These are phyloP conservation scores for Brassica hybrid DNA, from an alignment of 441 rosid genomes.

Conservation along the genomic window DNA sequence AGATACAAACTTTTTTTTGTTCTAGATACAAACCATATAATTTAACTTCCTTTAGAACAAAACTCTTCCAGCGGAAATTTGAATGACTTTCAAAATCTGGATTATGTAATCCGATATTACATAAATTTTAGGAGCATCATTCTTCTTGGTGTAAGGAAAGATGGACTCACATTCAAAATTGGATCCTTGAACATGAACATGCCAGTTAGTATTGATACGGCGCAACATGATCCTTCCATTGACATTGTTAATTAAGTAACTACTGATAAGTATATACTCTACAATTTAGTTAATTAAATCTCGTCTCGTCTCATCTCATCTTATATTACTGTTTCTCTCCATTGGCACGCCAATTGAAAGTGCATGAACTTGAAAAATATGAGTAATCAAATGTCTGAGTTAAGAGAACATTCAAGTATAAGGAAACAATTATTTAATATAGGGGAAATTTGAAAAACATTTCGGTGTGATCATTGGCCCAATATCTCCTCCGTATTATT, in stretches of 20 bases:
- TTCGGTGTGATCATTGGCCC: constrained; percentile 39
- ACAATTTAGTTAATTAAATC: constrained; percentile 9
- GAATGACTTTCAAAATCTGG: not conserved
- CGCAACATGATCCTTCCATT: constrained; percentile 25
- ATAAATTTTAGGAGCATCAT: not conserved
- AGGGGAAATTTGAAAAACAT: constrained; percentile 7
- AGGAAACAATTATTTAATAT: constrained; percentile 1
- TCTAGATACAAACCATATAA: not conserved
- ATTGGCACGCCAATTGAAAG: constrained; percentile 18
- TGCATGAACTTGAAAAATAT: constrained; percentile 39
- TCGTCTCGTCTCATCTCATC: not conserved
- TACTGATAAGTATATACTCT: not conserved
- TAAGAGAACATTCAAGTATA: constrained; percentile 28
- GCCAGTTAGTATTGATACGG: constrained; percentile 24
- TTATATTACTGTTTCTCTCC: not conserved
- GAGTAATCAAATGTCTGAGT: constrained; percentile 28
- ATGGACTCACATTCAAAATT: constrained; percentile 28
- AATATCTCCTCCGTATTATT: constrained; percentile 30
- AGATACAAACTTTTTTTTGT: not conserved
- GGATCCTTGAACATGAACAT: constrained; percentile 26
- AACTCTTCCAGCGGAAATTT: not conserved
- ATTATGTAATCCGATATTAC: constrained; percentile 2
- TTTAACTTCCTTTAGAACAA: not conserved
- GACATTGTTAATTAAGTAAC: not conserved
- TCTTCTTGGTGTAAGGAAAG: constrained; percentile 15